These are phyloP conservation scores for Ceratocystis eucalypticola DNA, from an alignment of 2,329 filamentous ascomycete genomes.

Conservation along the genomic window DNA sequence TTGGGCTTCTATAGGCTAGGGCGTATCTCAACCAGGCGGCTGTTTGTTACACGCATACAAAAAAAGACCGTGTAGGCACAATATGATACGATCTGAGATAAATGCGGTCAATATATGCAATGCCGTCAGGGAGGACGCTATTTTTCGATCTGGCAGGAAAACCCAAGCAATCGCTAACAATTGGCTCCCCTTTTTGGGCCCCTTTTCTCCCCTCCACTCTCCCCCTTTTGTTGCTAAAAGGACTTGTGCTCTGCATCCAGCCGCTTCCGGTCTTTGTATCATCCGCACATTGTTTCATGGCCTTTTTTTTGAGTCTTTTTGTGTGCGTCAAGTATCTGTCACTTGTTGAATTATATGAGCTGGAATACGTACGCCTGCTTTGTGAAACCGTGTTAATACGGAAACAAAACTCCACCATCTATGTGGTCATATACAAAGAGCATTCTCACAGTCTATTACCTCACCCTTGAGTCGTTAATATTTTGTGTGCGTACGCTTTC, in stretches of 20 bases:
- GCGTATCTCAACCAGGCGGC: neutral
- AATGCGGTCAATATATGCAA: neutral
- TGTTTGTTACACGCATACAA: conserved; percentile 3
- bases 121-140: neutral
- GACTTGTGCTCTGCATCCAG: neutral
- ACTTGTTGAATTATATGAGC: neutral
- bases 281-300: neutral
- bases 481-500: neutral
- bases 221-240: neutral
- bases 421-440: neutral
- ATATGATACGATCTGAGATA: neutral
- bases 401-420: neutral
- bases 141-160: neutral
- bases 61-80: neutral
- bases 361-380: neutral
- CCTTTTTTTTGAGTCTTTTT: neutral
- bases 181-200: neutral
- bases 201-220: neutral
- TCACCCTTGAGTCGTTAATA: neutral
- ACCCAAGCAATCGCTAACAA: neutral
- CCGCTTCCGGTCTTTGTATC: neutral
- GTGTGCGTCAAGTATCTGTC: neutral
- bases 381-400: neutral
- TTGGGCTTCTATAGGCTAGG: neutral
- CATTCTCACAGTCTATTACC: neutral